Percentiles rank a stretch among this genome's conserved stretches.
These are phyloP conservation scores for Thuidium tamariscinum DNA, from an alignment of 225 moss, liverwort and hornwort genomes.

Conservation along the genomic window DNA sequence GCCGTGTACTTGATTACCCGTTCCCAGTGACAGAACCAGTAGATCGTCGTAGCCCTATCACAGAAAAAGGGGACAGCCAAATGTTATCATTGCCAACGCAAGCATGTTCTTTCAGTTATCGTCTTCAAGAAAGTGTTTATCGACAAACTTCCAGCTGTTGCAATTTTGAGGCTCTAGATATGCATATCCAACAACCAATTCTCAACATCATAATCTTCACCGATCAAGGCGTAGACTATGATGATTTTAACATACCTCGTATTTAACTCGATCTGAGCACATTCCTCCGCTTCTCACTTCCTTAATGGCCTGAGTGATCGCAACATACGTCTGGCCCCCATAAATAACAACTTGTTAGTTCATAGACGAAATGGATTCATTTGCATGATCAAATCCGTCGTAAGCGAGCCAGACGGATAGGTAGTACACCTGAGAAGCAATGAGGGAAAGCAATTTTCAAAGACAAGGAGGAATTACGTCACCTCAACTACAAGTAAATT, in stretches of 20 bases:
- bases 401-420: not conserved
- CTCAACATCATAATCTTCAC: not conserved
- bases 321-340: slow-evolving; percentile 36
- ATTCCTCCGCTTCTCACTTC: slow-evolving; percentile 33
- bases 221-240: not conserved
- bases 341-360: not conserved
- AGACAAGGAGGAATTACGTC: not conserved
- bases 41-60: slow-evolving; percentile 43
- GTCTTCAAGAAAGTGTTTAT: not conserved
- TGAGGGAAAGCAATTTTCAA: not conserved
- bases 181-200: not conserved
- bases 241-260: slow-evolving; percentile 1
- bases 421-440: not conserved
- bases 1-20: slow-evolving; percentile 19
- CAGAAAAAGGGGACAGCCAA: not conserved
- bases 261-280: slow-evolving; percentile 28
- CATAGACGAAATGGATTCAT: not conserved
- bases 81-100: not conserved
- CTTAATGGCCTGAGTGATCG: slow-evolving; percentile 50
- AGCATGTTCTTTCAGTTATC: not conserved
- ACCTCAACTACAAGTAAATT: not conserved
- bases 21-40: slow-evolving; percentile 47
- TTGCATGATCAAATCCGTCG: not conserved
- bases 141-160: not conserved
- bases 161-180: not conserved